A percentile compares a stretch with the other conserved stretches of the same genome.
These are phyloP conservation scores for Aspergillus hancockii DNA, from an alignment of 495 filamentous ascomycete species.

Conservation along the genomic window DNA sequence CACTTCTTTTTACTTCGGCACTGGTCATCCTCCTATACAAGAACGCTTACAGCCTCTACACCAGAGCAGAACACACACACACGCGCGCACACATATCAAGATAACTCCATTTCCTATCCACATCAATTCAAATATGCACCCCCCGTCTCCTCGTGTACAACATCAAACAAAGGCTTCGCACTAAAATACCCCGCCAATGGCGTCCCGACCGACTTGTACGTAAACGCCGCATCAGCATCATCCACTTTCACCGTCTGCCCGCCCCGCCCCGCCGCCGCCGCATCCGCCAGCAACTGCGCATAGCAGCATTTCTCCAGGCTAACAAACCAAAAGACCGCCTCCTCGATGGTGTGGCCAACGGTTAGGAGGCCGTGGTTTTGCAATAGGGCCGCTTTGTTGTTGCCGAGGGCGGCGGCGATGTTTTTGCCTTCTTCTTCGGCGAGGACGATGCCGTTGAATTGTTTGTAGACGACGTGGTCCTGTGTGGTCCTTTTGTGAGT, in stretches of 20 bases:
- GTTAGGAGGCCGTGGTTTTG: constrained; percentile 70
- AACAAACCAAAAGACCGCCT: constrained; percentile 73
- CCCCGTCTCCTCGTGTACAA: constrained; percentile 64
- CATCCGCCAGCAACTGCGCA: constrained; percentile 74
- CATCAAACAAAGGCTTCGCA: constrained; percentile 72
- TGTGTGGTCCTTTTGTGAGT: constrained; percentile 16
- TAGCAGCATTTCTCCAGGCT: constrained; percentile 75
- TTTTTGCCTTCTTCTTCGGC: constrained; percentile 67
- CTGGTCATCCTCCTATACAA: too few species aligned
- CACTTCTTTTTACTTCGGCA: too few species aligned
- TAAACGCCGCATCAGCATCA: constrained; percentile 67
- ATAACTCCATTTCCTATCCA: too few species aligned
- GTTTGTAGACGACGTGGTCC: constrained; percentile 63
- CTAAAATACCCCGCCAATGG: constrained; percentile 68
- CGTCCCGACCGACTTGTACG: constrained; percentile 65
- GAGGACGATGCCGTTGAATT: constrained; percentile 74
- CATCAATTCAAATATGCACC: constrained; percentile 55
- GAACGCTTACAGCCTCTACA: too few species aligned
- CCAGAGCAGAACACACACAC: too few species aligned
- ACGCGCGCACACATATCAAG: too few species aligned
- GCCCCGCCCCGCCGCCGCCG: constrained; percentile 66
- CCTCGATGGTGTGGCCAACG: constrained; percentile 57
- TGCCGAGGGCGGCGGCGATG: constrained; percentile 64
- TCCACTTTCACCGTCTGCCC: constrained; percentile 65
- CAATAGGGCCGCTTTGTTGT: constrained; percentile 69